A percentile compares a stretch with the other conserved stretches of the same genome.
phyloP scores from a whole-genome alignment of 2,329 filamentous ascomycete genomes.

The Ophiostoma sp. region DNA sequence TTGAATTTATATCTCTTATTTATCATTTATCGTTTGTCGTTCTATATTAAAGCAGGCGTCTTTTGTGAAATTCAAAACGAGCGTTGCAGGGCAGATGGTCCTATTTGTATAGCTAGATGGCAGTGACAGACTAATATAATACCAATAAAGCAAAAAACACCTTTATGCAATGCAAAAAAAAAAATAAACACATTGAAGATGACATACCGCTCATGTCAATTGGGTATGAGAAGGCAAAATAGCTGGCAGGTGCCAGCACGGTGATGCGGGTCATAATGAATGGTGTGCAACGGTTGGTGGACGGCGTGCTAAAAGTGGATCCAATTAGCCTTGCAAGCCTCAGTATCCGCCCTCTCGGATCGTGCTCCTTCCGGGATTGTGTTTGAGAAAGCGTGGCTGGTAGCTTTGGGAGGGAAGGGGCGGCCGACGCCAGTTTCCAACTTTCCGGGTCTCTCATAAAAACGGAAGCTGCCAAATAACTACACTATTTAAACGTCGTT shows the following conservation, averaged over 20 bases:
- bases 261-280: neutral
- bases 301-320: neutral
- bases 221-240: neutral
- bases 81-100: neutral
- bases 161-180: too few relatives aligned
- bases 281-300: neutral
- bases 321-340: neutral
- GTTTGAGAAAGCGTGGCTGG: constrained; percentile 10
- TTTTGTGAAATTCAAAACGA: neutral
- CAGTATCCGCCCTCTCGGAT: neutral
- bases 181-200: too few relatives aligned
- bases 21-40: neutral
- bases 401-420: neutral
- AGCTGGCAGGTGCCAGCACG: neutral
- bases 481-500: neutral
- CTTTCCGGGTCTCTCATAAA: neutral
- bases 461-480: neutral
- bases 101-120: neutral
- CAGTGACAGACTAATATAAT: too few relatives aligned
- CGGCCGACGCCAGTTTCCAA: neutral
- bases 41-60: neutral
- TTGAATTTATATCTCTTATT: neutral
- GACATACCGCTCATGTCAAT: too few relatives aligned
- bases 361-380: constrained; percentile 7
- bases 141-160: too few relatives aligned